phyloP scores from a whole-genome alignment of 208 protist genomes.

The Acanthamoeba polyphaga region DNA sequence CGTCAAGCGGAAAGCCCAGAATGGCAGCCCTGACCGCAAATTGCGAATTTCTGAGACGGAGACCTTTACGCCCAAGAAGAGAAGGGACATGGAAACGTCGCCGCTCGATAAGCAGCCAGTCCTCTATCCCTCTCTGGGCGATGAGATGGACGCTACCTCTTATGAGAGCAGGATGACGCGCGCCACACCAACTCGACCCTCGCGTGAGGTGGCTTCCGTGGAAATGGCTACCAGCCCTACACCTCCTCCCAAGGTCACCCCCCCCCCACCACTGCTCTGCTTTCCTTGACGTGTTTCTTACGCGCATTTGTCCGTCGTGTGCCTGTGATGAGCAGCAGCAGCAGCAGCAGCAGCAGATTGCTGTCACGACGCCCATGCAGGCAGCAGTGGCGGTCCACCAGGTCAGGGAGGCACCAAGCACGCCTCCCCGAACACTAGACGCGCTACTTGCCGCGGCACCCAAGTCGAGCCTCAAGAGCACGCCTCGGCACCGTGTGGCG shows the following conservation, averaged over 20 bases:
- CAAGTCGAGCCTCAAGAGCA: conserved; percentile 8
- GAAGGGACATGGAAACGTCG: not conserved
- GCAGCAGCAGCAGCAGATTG: not conserved
- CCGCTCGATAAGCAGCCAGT: not conserved
- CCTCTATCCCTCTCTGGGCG: not conserved
- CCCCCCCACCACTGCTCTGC: not conserved
- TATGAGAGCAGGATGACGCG: not conserved
- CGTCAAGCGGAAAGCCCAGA: conserved; percentile 55
- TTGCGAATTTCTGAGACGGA: not conserved
- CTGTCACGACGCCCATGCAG: not conserved
- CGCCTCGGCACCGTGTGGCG: conserved; percentile 36
- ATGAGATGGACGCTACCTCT: not conserved
- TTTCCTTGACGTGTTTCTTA: not conserved
- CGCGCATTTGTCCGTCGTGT: not conserved
- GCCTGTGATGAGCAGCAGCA: too few species aligned
- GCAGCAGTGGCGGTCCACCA: not conserved
- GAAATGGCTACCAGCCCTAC: not conserved
- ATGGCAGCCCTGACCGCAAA: not conserved
- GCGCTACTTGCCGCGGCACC: not conserved
- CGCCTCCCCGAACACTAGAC: not conserved
- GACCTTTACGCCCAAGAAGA: conserved; percentile 11
- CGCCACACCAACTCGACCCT: not conserved
- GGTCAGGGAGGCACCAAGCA: not conserved
- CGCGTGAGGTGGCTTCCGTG: not conserved
- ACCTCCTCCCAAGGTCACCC: not conserved